These are phyloP conservation scores for Mycosphaerella sp. DNA, from an alignment of 2,329 filamentous ascomycete species.

Conservation along the genomic window DNA sequence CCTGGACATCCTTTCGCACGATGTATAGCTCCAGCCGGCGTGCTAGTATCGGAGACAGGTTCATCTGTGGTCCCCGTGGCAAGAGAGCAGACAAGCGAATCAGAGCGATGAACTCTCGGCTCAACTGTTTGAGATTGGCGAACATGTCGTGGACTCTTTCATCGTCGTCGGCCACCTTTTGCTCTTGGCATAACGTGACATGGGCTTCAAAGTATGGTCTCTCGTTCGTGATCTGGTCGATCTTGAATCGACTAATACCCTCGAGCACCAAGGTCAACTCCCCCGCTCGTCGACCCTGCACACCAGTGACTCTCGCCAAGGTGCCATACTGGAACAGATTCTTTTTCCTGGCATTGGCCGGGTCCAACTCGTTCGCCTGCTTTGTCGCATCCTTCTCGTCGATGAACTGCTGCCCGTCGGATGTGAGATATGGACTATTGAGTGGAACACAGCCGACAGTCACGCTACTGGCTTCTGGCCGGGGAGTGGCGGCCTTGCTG, in stretches of 20 bases:
- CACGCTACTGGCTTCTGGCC: slow-evolving; percentile 60
- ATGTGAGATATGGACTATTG: slow-evolving; percentile 65
- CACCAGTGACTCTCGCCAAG: slow-evolving; percentile 49
- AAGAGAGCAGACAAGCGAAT: slow-evolving; percentile 81
- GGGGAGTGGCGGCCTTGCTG: slow-evolving; percentile 61
- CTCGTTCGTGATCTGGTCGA: slow-evolving; percentile 70
- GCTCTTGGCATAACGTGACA: slow-evolving; percentile 65
- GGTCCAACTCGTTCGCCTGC: slow-evolving; percentile 53
- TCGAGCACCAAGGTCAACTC: slow-evolving; percentile 82
- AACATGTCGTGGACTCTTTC: slow-evolving; percentile 65
- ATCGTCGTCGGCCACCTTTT: slow-evolving; percentile 37
- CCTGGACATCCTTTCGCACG: slow-evolving; percentile 68
- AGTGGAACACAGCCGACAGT: slow-evolving; percentile 85
- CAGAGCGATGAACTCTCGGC: slow-evolving; percentile 77
- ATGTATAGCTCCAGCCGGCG: slow-evolving; percentile 85
- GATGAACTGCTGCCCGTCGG: slow-evolving; percentile 69
- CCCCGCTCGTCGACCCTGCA: slow-evolving; percentile 43
- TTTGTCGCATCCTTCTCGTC: slow-evolving; percentile 51
- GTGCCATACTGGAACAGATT: slow-evolving; percentile 82
- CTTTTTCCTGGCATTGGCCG: slow-evolving; percentile 39
- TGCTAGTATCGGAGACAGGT: slow-evolving; percentile 76
- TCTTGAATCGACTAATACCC: slow-evolving; percentile 67
- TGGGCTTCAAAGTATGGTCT: slow-evolving; percentile 81
- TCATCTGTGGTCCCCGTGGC: slow-evolving; percentile 58
- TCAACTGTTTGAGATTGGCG: slow-evolving; percentile 72